Evolutionary conservation across 306 rosid species (phyloP), one percentile per base, ranked within the genome.

Genomic region (Vigna nakashimae): DNA sequence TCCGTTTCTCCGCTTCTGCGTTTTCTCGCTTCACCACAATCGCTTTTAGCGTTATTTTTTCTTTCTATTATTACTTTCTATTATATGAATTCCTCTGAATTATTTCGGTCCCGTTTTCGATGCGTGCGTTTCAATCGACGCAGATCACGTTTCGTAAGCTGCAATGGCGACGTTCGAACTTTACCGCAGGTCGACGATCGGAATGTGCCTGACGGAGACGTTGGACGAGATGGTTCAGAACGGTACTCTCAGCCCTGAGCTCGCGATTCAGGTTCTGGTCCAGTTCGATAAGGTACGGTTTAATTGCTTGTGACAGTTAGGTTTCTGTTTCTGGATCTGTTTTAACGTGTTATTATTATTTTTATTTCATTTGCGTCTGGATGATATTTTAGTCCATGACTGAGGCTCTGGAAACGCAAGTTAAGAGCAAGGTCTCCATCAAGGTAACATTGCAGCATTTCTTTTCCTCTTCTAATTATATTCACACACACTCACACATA

Each of bases 261-360:
- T 88, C 56, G 98, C 98, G n/a, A 89, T 95, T 82, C 91, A 95
- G 87, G 95, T 95, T 84, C 98, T 92, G 16, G 92, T 92, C 12
- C 98, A 91, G 90, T 95, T 95, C 80, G 98, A 95, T 69, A 92
- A 92, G 98, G 98, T 95, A 51, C 2, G 24, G 3, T 64, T 67
- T 9, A 28, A 26, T 18, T 79, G n/a, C 36, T 26, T n/a, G 9
- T 51, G 2, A 36, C 7, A 56, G 8, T 78, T 56, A 2, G 7
- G 15, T 79, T 45, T 55, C 3, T 6, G 10, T 57, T 59, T 30
- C 67, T 28, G 40, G 65, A 52, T 83, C 72, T 65, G 46, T 56
- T 46, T 59, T 74, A 26, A 26, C 57, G 12, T 20, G 56, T 2
- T 7, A 42, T 42, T 42, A 9, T 42, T 42, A 9, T 60, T 36